These are phyloP conservation scores for Leccinum subrobustum DNA, from an alignment of 1,284 basidiomycete species.

Conservation along the genomic window DNA sequence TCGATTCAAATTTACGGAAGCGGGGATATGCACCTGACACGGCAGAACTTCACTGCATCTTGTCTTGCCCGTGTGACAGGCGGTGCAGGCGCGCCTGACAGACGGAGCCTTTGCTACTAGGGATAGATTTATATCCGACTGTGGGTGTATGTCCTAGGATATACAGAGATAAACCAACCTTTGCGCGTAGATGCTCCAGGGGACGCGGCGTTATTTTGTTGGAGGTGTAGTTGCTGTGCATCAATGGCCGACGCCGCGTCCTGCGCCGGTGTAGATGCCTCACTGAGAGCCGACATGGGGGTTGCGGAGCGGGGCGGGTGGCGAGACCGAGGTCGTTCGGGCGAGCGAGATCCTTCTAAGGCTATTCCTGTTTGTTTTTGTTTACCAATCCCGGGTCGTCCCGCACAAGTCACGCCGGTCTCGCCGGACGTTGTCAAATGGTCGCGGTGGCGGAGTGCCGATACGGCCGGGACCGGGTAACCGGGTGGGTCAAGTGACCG, in stretches of 20 bases:
- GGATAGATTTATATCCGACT: slow-evolving; percentile 12
- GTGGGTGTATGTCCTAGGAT: background rate
- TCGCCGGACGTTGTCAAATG: slow-evolving; percentile 11
- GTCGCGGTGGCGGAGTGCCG: background rate
- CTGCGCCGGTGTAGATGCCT: slow-evolving; percentile 59
- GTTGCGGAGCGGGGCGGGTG: slow-evolving; percentile 38
- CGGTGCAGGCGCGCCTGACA: slow-evolving; percentile 70
- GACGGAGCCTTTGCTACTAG: slow-evolving; percentile 76
- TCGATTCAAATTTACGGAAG: background rate
- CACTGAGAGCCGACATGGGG: slow-evolving; percentile 70
- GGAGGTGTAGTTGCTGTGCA: slow-evolving; percentile 58
- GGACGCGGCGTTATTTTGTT: slow-evolving; percentile 37
- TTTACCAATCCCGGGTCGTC: slow-evolving; percentile 20
- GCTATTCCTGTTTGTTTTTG: slow-evolving; percentile 23
- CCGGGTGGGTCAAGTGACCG: slow-evolving; percentile 16
- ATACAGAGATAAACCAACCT: slow-evolving; percentile 31
- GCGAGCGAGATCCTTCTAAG: slow-evolving; percentile 32
- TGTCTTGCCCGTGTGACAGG: slow-evolving; percentile 80
- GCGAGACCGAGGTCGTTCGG: slow-evolving; percentile 35
- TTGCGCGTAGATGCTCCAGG: slow-evolving; percentile 27
- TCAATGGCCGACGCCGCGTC: slow-evolving; percentile 54
- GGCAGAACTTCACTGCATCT: slow-evolving; percentile 75
- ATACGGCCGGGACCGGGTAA: slow-evolving; percentile 21
- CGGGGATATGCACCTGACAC: slow-evolving; percentile 55
- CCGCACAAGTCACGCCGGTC: slow-evolving; percentile 14